phyloP scores from a whole-genome alignment of 2,329 filamentous ascomycete species.

The Pseudogymnoascus sp. region DNA sequence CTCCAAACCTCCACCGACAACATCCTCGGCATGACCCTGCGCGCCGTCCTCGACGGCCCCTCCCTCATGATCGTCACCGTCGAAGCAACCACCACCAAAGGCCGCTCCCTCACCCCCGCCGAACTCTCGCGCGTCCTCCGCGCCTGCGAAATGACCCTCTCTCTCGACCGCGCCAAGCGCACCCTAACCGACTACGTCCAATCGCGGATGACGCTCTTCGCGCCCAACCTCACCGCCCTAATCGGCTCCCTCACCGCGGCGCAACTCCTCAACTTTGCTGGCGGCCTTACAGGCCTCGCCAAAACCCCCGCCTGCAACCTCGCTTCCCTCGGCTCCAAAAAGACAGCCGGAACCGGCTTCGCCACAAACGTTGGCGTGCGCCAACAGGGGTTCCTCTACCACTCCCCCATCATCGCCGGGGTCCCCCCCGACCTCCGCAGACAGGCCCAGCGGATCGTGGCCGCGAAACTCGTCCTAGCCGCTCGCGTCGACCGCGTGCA shows the following conservation, averaged over 20 bases:
- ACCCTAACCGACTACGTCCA: conserved; percentile 89
- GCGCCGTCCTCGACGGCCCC: conserved; percentile 76
- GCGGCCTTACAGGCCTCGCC: conserved; percentile 77
- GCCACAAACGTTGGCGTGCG: conserved; percentile 87
- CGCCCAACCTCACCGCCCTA: conserved; percentile 83
- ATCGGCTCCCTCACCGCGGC: conserved; percentile 90
- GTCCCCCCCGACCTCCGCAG: conserved; percentile 82
- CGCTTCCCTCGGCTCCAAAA: conserved; percentile 82
- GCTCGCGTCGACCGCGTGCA: conserved; percentile 84
- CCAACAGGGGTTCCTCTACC: conserved; percentile 87
- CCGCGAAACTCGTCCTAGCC: conserved; percentile 88
- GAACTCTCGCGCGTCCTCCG: conserved; percentile 66
- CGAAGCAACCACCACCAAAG: conserved; percentile 84
- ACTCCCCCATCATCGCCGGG: conserved; percentile 78
- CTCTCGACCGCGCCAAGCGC: conserved; percentile 77
- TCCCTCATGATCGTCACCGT: conserved; percentile 93
- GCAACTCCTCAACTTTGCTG: conserved; percentile 90
- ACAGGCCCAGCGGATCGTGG: conserved; percentile 90
- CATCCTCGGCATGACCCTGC: conserved; percentile 64
- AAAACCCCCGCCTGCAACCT: conserved; percentile 94
- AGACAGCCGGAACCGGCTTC: conserved; percentile 67
- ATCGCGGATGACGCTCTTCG: conserved; percentile 93
- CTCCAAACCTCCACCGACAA: conserved; percentile 73
- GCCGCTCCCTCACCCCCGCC: conserved; percentile 63
- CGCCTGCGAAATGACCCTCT: conserved; percentile 83